Conservation (phyloP, 495 filamentous ascomycete genomes). For the Penicillium odoratum region DNA sequence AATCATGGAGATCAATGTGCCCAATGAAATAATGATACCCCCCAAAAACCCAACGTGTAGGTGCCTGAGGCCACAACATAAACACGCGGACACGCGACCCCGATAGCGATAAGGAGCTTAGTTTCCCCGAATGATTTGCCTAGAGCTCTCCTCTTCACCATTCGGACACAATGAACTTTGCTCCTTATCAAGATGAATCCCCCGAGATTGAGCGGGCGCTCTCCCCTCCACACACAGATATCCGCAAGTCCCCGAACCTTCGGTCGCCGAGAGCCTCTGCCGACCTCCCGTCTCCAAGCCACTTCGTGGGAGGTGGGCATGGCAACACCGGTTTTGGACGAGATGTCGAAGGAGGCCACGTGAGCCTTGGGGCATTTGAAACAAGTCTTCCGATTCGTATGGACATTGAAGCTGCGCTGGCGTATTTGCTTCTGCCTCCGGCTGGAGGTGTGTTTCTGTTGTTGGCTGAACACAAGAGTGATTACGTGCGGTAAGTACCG, state of each 20-base stretch:
- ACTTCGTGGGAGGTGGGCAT: conserved; percentile 37
- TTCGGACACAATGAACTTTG: conserved; percentile 74
- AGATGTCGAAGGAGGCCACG: conserved; percentile 54
- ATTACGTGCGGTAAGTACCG: conserved; percentile 79
- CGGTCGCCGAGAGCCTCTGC: conserved; percentile 41
- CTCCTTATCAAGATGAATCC: conserved; percentile 88
- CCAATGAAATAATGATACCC: conserved; percentile 31
- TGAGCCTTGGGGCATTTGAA: conserved; percentile 74
- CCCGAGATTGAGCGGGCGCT: conserved; percentile 73
- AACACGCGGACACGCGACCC: conserved; percentile 17
- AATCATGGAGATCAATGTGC: conserved; percentile 9
- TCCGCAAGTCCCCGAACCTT: conserved; percentile 50
- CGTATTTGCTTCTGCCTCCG: conserved; percentile 85
- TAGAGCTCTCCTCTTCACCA: conserved; percentile 5
- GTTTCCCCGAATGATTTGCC: not conserved
- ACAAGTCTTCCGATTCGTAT: conserved; percentile 77
- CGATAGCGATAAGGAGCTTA: conserved; percentile 30
- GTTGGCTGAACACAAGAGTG: conserved; percentile 87
- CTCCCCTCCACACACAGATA: conserved; percentile 59
- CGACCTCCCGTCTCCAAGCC: conserved; percentile 43
- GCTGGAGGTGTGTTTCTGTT: conserved; percentile 82
- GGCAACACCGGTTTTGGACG: conserved; percentile 37
- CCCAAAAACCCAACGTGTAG: conserved; percentile 11
- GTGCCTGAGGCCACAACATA: conserved; percentile 22
- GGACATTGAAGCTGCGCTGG: conserved; percentile 87